Conservation (phyloP, 495 filamentous ascomycete species). For the Staphylotrichum longicolle region DNA sequence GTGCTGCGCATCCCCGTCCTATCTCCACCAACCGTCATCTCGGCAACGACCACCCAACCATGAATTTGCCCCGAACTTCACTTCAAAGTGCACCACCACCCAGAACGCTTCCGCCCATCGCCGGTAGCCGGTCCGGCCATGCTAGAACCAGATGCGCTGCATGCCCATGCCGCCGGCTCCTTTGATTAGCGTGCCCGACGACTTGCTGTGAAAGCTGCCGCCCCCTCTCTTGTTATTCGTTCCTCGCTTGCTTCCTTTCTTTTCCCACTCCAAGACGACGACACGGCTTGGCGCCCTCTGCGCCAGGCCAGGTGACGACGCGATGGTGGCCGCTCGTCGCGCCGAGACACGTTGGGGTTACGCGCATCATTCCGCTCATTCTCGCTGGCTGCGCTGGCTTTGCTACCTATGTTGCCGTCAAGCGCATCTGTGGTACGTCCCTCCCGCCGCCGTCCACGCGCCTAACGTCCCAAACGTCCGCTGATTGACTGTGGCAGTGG, state of each 20-base stretch:
- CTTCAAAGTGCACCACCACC: neutral
- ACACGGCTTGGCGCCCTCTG: neutral
- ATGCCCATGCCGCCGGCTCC: neutral
- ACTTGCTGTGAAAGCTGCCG: neutral
- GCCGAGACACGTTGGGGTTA: slow-evolving; percentile 47
- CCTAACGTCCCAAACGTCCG: too few species aligned
- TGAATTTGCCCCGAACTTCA: neutral
- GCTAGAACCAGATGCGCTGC: neutral
- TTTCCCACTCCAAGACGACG: neutral
- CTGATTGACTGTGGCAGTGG: slow-evolving; percentile 44
- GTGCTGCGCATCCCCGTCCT: neutral
- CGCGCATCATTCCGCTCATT: slow-evolving; percentile 42
- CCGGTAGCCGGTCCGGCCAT: neutral
- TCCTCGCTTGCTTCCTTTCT: neutral
- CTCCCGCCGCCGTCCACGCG: too few species aligned
- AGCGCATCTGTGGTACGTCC: slow-evolving; percentile 42
- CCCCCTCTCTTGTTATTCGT: neutral
- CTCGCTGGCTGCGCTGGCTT: slow-evolving; percentile 41
- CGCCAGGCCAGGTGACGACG: slow-evolving; percentile 1
- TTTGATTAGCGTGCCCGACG: neutral
- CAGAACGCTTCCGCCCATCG: neutral
- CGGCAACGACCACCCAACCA: neutral
- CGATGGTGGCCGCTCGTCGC: slow-evolving; percentile 34
- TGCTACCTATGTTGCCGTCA: slow-evolving; percentile 43
- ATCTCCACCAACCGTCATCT: neutral